phyloP scores from a whole-genome alignment of 148 eudicot genomes.

The Bassia scoparia region DNA sequence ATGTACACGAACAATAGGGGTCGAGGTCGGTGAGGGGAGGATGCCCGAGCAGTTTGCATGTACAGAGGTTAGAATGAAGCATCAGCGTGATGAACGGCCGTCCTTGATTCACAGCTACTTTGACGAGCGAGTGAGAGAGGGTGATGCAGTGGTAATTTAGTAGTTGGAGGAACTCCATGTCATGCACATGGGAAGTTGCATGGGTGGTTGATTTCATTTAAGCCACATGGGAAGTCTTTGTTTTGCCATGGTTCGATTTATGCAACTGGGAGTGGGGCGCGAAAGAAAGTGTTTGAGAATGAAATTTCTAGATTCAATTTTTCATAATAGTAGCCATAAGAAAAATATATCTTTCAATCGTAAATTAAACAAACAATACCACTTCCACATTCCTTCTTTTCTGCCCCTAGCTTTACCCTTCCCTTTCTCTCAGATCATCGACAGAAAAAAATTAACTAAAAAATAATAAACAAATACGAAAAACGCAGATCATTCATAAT shows the following conservation, averaged over 20 bases:
- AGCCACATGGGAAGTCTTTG: neutral
- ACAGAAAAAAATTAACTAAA: neutral
- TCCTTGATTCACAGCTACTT: neutral
- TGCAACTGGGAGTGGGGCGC: slow-evolving; percentile 4
- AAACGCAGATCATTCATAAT: too few relatives aligned
- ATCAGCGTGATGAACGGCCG: too few relatives aligned
- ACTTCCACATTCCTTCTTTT: neutral
- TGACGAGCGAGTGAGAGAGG: neutral
- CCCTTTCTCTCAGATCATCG: neutral
- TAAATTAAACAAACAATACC: neutral
- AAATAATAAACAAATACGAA: too few relatives aligned
- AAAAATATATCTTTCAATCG: neutral
- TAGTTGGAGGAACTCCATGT: neutral
- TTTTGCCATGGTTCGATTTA: too few relatives aligned
- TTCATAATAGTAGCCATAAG: neutral
- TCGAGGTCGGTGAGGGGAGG: too few relatives aligned
- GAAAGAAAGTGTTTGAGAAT: neutral
- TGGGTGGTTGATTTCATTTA: neutral
- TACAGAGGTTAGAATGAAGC: too few relatives aligned
- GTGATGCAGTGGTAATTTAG: neutral
- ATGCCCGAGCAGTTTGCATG: too few relatives aligned
- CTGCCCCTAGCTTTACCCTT: neutral
- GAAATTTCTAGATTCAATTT: neutral
- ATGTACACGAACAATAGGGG: too few relatives aligned
- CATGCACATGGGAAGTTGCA: neutral